A percentile compares a stretch with the other conserved stretches of the same genome.
phyloP scores from a whole-genome alignment of 2,329 filamentous ascomycete genomes.

The Pseudopyricularia cyperi region DNA sequence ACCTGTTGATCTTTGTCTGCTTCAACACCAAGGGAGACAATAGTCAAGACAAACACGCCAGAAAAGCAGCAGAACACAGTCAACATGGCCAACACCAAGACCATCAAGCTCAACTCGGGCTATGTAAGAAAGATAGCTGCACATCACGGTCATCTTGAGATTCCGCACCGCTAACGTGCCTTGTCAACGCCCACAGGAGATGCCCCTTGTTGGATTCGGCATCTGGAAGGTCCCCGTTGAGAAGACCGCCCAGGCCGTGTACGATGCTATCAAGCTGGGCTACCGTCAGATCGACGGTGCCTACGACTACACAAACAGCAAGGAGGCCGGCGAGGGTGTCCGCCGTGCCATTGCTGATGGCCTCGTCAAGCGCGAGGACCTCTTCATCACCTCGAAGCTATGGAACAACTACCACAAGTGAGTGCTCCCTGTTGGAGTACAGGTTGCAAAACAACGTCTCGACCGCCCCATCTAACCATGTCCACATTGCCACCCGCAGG shows the following conservation, averaged over 20 bases:
- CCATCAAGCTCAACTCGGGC: constrained; percentile 9
- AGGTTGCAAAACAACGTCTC: too few relatives aligned
- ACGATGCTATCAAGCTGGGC: constrained; percentile 42
- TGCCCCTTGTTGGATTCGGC: constrained; percentile 26
- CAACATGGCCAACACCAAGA: not conserved
- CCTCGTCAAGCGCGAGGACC: constrained; percentile 47
- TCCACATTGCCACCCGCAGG: constrained; percentile 23
- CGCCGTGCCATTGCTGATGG: constrained; percentile 40
- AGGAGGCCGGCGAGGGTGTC: constrained; percentile 51
- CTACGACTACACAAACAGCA: constrained; percentile 51
- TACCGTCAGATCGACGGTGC: constrained; percentile 40
- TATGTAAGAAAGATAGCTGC: constrained; percentile 2
- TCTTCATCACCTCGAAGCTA: constrained; percentile 48
- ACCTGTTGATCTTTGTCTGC: not conserved
- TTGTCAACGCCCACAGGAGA: constrained; percentile 13
- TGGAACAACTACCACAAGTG: constrained; percentile 43
- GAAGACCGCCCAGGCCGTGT: constrained; percentile 36
- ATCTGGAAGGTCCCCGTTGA: constrained; percentile 26
- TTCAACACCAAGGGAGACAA: not conserved
- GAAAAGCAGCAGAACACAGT: not conserved
- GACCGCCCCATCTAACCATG: not conserved
- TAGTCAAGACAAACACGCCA: not conserved
- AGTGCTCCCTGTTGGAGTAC: not conserved
- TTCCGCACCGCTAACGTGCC: not conserved
- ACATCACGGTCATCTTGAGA: not conserved